Percentiles rank a stretch among this genome's conserved stretches.
These are phyloP conservation scores for Coemansia sp. DNA, from an alignment of 192 early-diverging fungal species.

Conservation along the genomic window DNA sequence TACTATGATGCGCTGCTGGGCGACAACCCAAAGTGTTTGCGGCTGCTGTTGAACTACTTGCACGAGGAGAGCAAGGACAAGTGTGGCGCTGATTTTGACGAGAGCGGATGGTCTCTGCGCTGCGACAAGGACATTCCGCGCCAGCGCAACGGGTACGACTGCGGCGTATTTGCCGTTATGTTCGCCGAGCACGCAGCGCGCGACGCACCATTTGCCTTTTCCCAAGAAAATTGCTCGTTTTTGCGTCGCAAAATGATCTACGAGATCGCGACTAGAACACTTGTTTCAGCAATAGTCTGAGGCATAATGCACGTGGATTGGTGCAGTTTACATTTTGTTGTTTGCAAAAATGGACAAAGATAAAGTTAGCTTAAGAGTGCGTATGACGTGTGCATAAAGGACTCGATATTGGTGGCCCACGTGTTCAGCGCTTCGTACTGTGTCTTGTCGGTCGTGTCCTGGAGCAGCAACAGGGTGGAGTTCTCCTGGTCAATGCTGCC, in stretches of 20 bases:
- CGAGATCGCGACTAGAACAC: conserved; percentile 63
- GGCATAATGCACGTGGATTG: too few relatives aligned
- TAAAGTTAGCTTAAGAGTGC: conserved; percentile 3
- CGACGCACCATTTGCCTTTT: conserved; percentile 64
- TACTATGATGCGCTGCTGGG: conserved; percentile 85
- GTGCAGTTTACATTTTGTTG: too few relatives aligned
- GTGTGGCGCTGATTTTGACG: conserved; percentile 58
- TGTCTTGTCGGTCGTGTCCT: conserved; percentile 30
- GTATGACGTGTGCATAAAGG: conserved; percentile 20
- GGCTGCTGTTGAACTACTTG: conserved; percentile 61
- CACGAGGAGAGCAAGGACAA: conserved; percentile 74
- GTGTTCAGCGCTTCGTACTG: conserved; percentile 39
- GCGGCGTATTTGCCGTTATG: conserved; percentile 88
- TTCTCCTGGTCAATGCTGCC: conserved; percentile 92
- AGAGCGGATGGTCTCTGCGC: conserved; percentile 63
- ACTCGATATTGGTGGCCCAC: conserved; percentile 33
- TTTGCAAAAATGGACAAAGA: neutral
- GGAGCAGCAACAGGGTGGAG: conserved; percentile 22
- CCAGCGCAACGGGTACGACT: conserved; percentile 89
- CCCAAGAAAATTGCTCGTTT: conserved; percentile 68
- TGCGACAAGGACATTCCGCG: conserved; percentile 71
- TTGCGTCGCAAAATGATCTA: conserved; percentile 71
- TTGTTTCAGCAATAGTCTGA: conserved; percentile 9
- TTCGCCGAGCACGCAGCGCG: conserved; percentile 77
- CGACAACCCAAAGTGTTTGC: conserved; percentile 55